A percentile compares a stretch with the other conserved stretches of the same genome.
Evolutionary conservation across 371 early-diverging fungal genomes (phyloP).

Genomic region (Fennellomyces sp.): DNA sequence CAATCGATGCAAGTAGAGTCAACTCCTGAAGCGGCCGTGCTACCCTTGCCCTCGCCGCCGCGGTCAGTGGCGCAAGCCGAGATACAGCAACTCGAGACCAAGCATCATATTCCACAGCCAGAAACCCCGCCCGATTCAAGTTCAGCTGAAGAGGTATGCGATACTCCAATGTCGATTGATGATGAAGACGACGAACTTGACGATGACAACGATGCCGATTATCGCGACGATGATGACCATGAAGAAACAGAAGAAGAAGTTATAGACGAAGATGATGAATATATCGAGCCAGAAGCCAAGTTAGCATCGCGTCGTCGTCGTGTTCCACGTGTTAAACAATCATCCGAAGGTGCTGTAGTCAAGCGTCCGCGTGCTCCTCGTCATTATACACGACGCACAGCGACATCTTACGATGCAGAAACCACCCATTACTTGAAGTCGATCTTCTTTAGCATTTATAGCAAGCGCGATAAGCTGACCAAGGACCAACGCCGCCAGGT

Average conservation of each 20-base stretch:
- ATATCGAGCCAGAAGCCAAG: background rate
- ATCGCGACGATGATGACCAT: background rate
- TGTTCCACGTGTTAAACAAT: background rate
- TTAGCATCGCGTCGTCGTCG: conserved; percentile 2
- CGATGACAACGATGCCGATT: conserved; percentile 10
- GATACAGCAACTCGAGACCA: too few relatives aligned
- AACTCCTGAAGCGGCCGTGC: too few relatives aligned
- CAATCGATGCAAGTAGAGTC: too few relatives aligned
- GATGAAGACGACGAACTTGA: conserved; percentile 9
- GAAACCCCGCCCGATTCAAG: too few relatives aligned
- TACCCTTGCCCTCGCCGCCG: too few relatives aligned
- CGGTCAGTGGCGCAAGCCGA: too few relatives aligned
- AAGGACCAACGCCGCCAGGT: conserved; percentile 42
- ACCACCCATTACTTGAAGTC: conserved; percentile 46
- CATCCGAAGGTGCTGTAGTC: too few relatives aligned
- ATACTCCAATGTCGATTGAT: too few relatives aligned
- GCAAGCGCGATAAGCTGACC: conserved; percentile 38
- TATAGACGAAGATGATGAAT: conserved; percentile 14
- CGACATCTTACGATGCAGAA: conserved; percentile 46
- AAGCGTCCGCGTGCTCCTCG: background rate
- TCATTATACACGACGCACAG: conserved; percentile 28
- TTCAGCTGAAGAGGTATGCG: too few relatives aligned
- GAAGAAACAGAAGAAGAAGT: background rate
- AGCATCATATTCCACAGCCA: too few relatives aligned
- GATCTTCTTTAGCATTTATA: conserved; percentile 43